Evolutionary conservation across 2,329 filamentous ascomycete species (phyloP).

Genomic region (Fusarium longipes): DNA sequence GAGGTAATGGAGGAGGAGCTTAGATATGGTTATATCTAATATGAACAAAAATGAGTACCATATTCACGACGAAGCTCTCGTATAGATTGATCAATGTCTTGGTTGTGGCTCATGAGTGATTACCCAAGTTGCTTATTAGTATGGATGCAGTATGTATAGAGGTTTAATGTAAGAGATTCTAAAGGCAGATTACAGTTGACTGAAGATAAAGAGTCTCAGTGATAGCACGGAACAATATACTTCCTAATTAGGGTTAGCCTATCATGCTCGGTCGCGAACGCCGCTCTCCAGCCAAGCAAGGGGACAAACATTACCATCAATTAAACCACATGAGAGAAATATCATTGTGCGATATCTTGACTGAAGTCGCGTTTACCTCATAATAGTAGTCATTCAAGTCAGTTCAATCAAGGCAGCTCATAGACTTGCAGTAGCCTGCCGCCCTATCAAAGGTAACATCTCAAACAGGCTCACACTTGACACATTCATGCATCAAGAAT

Average conservation of each 20-base stretch:
- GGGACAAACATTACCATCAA: neutral
- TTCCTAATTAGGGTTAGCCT: constrained; percentile 25
- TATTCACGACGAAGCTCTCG: neutral
- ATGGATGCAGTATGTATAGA: too few relatives aligned
- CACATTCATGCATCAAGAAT: neutral
- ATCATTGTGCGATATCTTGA: neutral
- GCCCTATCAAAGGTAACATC: neutral
- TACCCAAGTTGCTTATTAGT: too few relatives aligned
- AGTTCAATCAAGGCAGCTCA: neutral
- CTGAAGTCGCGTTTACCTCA: neutral
- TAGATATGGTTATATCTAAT: neutral
- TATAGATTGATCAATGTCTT: neutral
- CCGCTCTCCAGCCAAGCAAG: neutral
- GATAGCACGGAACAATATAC: constrained; percentile 11
- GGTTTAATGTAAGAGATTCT: too few relatives aligned
- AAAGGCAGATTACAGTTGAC: too few relatives aligned
- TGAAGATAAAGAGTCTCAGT: neutral
- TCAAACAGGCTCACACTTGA: neutral
- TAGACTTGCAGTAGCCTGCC: neutral
- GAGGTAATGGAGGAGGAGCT: constrained; percentile 12
- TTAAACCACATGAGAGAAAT: neutral
- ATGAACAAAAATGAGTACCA: neutral
- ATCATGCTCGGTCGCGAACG: neutral
- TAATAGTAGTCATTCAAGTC: neutral
- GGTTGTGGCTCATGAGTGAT: too few relatives aligned